Percentiles rank a stretch among this genome's conserved stretches.
Conservation (phyloP, 805 yeast genomes). For the Saccharomyces eubayanus region DNA sequence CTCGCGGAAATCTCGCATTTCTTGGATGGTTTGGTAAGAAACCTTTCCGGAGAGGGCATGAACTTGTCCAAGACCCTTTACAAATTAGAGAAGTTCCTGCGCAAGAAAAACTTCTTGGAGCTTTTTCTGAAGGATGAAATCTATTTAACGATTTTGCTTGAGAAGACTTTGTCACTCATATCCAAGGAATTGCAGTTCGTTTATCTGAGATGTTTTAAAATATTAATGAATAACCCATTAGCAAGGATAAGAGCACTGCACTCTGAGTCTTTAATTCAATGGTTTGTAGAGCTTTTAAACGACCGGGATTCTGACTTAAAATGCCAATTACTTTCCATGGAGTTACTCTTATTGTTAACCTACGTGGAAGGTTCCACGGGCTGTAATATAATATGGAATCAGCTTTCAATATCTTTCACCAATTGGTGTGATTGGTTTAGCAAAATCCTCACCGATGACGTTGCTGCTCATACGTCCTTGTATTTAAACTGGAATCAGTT, state of each 20-base stretch:
- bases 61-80: slow-evolving; percentile 12
- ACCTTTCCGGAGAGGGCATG: neutral
- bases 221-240: slow-evolving; percentile 16
- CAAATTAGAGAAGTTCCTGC: slow-evolving; percentile 22
- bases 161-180: slow-evolving; percentile 1
- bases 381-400: slow-evolving; percentile 13
- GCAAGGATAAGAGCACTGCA: slow-evolving; percentile 13
- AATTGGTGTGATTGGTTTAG: slow-evolving; percentile 11
- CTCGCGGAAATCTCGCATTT: neutral
- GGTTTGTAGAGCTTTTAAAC: slow-evolving; percentile 12
- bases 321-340: slow-evolving; percentile 17
- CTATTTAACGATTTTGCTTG: slow-evolving; percentile 9
- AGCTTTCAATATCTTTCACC: neutral
- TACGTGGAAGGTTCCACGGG: slow-evolving; percentile 23
- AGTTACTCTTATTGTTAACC: slow-evolving; percentile 20
- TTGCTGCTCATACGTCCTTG: neutral
- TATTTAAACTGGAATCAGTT: neutral
- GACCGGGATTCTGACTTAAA: slow-evolving; percentile 10
- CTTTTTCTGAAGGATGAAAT: slow-evolving; percentile 11
- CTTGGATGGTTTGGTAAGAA: neutral
- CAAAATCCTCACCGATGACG: neutral
- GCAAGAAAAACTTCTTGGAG: slow-evolving; percentile 14
- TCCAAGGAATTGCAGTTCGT: slow-evolving; percentile 13
- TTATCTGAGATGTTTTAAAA: slow-evolving; percentile 23
- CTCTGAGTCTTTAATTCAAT: slow-evolving; percentile 7